phyloP scores from a whole-genome alignment of 306 rosid species.

The Oxytropis ochrocephala region DNA sequence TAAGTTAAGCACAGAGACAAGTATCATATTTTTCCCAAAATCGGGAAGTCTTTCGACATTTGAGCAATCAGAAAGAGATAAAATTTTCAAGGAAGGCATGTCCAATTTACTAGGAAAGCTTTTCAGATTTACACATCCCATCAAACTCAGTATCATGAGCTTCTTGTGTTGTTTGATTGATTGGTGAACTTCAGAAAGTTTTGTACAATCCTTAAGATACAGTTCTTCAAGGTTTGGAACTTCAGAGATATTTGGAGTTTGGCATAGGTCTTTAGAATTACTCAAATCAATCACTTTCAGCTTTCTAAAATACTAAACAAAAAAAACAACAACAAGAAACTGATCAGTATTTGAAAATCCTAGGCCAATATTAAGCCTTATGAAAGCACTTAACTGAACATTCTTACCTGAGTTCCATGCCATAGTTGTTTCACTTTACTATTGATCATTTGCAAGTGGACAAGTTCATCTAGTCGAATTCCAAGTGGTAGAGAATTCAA shows the following conservation, averaged over 20 bases:
- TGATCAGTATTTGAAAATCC: not conserved
- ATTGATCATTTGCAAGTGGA: slow-evolving; percentile 11
- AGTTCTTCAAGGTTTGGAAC: slow-evolving; percentile 7
- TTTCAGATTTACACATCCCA: not conserved
- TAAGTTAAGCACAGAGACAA: not conserved
- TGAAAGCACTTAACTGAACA: not conserved
- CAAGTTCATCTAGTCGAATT: slow-evolving; percentile 8
- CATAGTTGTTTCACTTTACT: not conserved
- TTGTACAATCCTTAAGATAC: slow-evolving; percentile 14
- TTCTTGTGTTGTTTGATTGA: slow-evolving; percentile 1
- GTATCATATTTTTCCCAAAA: slow-evolving; percentile 12
- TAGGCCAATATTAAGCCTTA: not conserved
- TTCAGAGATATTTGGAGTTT: not conserved
- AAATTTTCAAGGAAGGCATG: slow-evolving; percentile 8
- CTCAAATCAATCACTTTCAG: slow-evolving; percentile 21
- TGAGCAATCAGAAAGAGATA: slow-evolving; percentile 9
- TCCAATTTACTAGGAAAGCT: not conserved
- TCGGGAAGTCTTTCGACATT: not conserved
- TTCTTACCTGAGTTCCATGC: not conserved
- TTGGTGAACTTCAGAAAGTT: slow-evolving; percentile 1
- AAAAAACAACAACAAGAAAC: not conserved
- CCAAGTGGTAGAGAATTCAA: not conserved
- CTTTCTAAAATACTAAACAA: slow-evolving; percentile 4
- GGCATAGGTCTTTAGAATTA: not conserved
- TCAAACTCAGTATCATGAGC: not conserved